phyloP scores from a whole-genome alignment of 169 alveolate genomes.

The Eimeria falciformis region DNA sequence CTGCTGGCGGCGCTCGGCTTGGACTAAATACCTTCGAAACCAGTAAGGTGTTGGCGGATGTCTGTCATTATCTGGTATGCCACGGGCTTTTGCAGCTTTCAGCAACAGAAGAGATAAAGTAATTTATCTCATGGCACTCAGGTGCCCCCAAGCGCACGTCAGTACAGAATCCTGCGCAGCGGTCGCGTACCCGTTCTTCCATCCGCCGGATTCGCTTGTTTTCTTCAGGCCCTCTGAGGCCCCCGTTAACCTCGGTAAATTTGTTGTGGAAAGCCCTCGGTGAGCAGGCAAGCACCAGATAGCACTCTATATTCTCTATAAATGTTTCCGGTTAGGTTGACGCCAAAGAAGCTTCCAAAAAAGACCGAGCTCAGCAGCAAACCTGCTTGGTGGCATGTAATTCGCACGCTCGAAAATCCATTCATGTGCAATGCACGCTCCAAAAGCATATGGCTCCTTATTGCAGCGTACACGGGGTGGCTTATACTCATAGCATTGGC shows the following conservation, averaged over 20 bases:
- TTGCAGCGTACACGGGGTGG: conserved; percentile 45
- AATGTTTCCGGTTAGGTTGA: too few species aligned
- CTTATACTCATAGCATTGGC: conserved; percentile 20
- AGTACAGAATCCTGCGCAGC: conserved; percentile 20
- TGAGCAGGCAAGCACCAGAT: not conserved
- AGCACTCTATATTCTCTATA: too few species aligned
- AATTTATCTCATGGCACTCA: conserved; percentile 40
- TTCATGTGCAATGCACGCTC: not conserved
- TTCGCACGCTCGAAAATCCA: conserved; percentile 10
- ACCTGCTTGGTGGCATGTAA: conserved; percentile 1
- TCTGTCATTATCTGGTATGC: not conserved
- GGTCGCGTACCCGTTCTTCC: not conserved
- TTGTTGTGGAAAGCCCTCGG: conserved; percentile 11
- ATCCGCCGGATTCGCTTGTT: conserved; percentile 16
- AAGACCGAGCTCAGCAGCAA: not conserved
- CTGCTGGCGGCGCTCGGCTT: conserved; percentile 65
- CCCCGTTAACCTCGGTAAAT: conserved; percentile 54
- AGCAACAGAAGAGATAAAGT: not conserved
- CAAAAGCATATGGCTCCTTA: not conserved
- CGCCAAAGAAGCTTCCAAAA: too few species aligned
- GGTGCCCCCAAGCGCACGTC: conserved; percentile 43
- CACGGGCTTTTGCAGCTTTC: not conserved
- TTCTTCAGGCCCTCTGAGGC: conserved; percentile 34
- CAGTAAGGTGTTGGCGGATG: not conserved
- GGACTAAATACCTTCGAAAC: conserved; percentile 71